Conservation (phyloP, 202 grass and related monocot genomes). For the Dendrocalamus latiflorus region DNA sequence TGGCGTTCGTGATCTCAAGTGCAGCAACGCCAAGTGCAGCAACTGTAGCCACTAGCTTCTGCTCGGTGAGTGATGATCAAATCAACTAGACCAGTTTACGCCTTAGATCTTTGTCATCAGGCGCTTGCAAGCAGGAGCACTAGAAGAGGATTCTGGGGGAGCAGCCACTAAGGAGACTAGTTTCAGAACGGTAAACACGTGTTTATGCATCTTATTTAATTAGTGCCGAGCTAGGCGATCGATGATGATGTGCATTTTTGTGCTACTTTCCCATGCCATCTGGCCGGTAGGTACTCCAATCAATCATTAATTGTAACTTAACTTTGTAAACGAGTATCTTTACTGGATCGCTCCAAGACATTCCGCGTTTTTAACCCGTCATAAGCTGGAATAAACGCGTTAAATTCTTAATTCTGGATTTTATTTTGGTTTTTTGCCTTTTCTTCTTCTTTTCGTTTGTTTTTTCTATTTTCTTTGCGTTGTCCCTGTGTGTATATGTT, state of each 20-base stretch:
- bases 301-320: neutral
- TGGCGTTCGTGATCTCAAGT: neutral
- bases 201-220: neutral
- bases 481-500: too few species aligned
- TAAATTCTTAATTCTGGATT: too few species aligned
- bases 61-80: neutral
- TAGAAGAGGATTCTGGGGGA: conserved; percentile 3
- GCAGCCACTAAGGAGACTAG: neutral
- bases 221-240: neutral
- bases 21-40: neutral
- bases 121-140: neutral
- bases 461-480: too few species aligned
- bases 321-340: neutral
- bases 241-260: neutral
- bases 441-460: too few species aligned
- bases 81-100: neutral
- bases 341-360: neutral
- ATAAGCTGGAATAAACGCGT: too few species aligned
- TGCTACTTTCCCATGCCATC: neutral
- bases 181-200: neutral
- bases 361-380: neutral
- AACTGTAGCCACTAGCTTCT: neutral
- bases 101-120: too few species aligned
- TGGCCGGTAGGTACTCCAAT: neutral
- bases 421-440: too few species aligned